Conservation (phyloP, 805 yeast genomes). For the Teunomyces atbi region DNA sequence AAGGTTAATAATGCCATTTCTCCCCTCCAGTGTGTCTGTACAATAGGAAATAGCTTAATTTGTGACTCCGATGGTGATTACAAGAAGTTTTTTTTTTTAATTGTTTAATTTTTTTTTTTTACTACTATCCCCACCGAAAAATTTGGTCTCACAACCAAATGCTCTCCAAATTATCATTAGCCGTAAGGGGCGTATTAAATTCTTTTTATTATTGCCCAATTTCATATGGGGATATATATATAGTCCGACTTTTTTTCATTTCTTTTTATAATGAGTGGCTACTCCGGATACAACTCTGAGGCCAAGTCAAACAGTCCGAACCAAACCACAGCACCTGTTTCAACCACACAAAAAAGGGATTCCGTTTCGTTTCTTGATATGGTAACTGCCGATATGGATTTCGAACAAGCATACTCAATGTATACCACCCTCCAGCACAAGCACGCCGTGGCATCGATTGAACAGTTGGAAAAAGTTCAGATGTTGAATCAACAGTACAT, state of each 20-base stretch:
- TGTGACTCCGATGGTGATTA: background rate
- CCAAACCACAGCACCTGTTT: background rate
- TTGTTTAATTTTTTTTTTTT: background rate
- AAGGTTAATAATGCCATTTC: background rate
- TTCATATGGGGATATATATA: constrained; percentile 4
- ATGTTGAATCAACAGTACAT: constrained; percentile 24
- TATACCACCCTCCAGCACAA: constrained; percentile 40
- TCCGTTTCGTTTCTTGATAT: constrained; percentile 21
- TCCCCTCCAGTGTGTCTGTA: background rate
- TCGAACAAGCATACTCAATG: constrained; percentile 44
- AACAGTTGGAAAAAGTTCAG: constrained; percentile 39
- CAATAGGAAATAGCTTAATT: background rate
- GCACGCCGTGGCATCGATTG: constrained; percentile 30
- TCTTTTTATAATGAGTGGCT: constrained; percentile 1
- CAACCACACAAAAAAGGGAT: background rate
- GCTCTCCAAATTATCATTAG: constrained; percentile 1
- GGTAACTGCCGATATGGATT: constrained; percentile 42
- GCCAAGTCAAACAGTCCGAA: background rate
- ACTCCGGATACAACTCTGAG: constrained; percentile 1
- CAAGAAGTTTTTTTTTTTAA: background rate
- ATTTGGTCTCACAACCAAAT: constrained; percentile 3
- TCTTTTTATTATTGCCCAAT: constrained; percentile 4
- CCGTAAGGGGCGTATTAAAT: constrained; percentile 2
- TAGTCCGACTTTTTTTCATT: background rate
- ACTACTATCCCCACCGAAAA: background rate